A percentile compares a stretch with the other conserved stretches of the same genome.
phyloP scores from a whole-genome alignment of 805 yeast species.

The Candida nanaspora region DNA sequence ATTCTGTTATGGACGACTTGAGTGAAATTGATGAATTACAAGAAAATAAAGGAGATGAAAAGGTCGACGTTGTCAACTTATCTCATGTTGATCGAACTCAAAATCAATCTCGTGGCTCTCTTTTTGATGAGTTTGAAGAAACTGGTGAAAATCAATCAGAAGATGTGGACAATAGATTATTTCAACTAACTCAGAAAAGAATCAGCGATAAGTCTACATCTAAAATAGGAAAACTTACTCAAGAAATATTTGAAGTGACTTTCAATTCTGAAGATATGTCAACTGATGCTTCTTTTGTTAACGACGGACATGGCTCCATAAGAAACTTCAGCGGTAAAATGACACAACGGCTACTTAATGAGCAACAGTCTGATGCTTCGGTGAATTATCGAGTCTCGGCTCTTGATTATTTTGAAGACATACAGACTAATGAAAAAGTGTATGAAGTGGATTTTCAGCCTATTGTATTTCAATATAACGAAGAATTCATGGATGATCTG shows the following conservation, averaged over 20 bases:
- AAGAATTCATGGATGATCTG: constrained; percentile 28
- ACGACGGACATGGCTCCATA: background rate
- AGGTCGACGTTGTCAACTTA: too few species aligned
- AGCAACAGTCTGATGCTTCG: too few species aligned
- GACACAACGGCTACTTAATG: background rate
- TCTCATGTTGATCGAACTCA: too few species aligned
- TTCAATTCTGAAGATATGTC: background rate
- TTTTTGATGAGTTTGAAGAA: constrained; percentile 1
- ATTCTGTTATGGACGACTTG: background rate
- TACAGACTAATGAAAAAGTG: background rate
- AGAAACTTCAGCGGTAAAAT: background rate
- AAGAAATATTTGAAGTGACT: constrained; percentile 1
- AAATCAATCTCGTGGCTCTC: too few species aligned
- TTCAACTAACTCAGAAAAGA: constrained; percentile 10
- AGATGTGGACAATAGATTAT: constrained; percentile 7
- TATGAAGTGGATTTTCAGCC: constrained; percentile 10
- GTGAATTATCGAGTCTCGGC: too few species aligned
- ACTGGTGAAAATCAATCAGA: background rate
- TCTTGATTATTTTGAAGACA: background rate
- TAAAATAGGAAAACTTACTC: background rate
- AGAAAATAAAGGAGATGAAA: background rate
- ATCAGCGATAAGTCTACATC: background rate
- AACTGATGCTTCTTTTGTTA: background rate
- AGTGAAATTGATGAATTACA: background rate
- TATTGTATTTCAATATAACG: constrained; percentile 10